Conservation (phyloP, 225 moss, liverwort and hornwort species). For the Climacium dendroides region DNA sequence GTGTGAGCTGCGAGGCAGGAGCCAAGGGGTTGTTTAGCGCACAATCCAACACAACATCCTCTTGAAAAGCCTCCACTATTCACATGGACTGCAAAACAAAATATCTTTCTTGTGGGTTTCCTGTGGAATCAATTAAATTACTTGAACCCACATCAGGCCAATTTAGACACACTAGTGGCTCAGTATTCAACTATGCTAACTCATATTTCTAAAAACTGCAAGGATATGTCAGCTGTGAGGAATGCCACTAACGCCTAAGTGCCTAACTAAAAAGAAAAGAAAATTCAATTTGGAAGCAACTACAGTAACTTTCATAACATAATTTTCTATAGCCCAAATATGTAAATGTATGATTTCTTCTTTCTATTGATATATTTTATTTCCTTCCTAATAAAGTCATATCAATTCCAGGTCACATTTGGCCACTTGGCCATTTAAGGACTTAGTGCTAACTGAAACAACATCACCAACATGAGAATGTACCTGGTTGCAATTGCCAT, state of each 20-base stretch:
- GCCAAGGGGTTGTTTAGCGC: constrained; percentile 14
- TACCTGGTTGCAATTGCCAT: constrained; percentile 98
- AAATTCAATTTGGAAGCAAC: neutral
- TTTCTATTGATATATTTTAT: neutral
- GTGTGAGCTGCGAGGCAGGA: constrained; percentile 69
- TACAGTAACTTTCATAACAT: neutral
- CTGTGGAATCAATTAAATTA: neutral
- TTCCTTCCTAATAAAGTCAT: neutral
- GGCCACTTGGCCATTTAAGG: neutral
- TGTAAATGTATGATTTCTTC: neutral
- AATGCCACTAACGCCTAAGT: neutral
- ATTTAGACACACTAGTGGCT: neutral
- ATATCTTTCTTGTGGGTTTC: neutral
- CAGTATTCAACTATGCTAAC: neutral
- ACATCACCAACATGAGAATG: neutral
- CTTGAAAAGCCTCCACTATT: constrained; percentile 8
- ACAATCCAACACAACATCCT: constrained; percentile 3
- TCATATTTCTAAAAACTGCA: neutral
- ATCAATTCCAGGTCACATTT: neutral
- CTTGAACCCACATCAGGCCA: neutral
- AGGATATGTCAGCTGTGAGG: neutral
- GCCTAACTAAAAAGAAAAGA: neutral
- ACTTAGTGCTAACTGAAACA: neutral
- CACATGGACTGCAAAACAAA: constrained; percentile 33
- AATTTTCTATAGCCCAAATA: neutral